Evolutionary conservation across 1,139 yeast genomes (phyloP), one percentile per base, ranked within the genome.

Genomic region (Protomyces inundatus): DNA sequence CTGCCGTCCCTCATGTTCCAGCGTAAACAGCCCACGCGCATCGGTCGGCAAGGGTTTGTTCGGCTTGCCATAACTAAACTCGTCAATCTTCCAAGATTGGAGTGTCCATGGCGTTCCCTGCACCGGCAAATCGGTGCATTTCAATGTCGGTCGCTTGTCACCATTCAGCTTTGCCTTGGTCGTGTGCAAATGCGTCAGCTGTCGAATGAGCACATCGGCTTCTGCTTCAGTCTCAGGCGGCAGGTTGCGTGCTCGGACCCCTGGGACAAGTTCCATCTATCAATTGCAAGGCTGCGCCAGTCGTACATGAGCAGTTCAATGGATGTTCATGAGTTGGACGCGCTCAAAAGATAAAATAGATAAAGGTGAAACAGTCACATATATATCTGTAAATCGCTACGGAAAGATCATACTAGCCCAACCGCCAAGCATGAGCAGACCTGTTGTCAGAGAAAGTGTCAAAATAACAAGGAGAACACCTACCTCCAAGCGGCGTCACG

Each of bases 21-120:
- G 79, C 16, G 77, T 74, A 72, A 93, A 93, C 16, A 93, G 74
- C 0, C 98, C 98, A 64, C 98, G 79, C 0, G 98, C 96, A 65
- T 84, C 77, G 3, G 84, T 80, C 0, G 97, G 96, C 30, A 90
- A 75, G 1, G 67, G 66, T 6, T 83, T 78, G 55, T 79, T 81
- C 2, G 79, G 76, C 50, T 54, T 60, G 9, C 64, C 64, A 37
- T 60, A 60, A 12, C 57, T 40, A 7, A 45, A 60, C 50, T 60
- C 64, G 50, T 60, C 64, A 6, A 60, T 52, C 39, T 60, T 60
- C 64, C 64, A 60, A 4, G 64, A 60, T n/a, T 48, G 35, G 16
- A 60, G 33, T 9, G 33, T 32, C 7, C 40, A 46, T 7, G 32
- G 37, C 14, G 39, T 7, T 5, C 53, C 53, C 6, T 56, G 62